A percentile compares a stretch with the other conserved stretches of the same genome.
phyloP scores from a whole-genome alignment of 2,329 filamentous ascomycete genomes.

The Exserohilum turcica region DNA sequence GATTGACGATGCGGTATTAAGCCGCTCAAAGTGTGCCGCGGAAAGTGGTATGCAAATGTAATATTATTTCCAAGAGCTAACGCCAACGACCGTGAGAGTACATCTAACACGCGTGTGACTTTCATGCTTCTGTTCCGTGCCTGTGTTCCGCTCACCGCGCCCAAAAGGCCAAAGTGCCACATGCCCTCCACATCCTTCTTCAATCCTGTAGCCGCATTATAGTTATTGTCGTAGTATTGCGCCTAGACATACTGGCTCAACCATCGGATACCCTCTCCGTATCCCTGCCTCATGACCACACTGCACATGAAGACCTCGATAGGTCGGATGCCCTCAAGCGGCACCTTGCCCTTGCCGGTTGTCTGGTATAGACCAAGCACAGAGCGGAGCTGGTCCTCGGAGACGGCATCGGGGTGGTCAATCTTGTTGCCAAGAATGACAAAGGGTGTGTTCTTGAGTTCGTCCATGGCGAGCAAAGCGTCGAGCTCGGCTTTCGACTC shows the following conservation, averaged over 20 bases:
- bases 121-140: conserved; percentile 13
- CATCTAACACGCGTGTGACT: conserved; percentile 12
- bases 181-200: not conserved
- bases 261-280: conserved; percentile 51
- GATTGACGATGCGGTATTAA: not conserved
- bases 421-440: conserved; percentile 99
- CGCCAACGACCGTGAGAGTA: conserved; percentile 23
- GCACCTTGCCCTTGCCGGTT: conserved; percentile 47
- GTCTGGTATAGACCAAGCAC: conserved; percentile 87
- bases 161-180: conserved; percentile 1
- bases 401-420: conserved; percentile 93
- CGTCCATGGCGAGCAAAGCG: conserved; percentile 91
- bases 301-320: conserved; percentile 99
- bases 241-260: conserved; percentile 49
- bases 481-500: conserved; percentile 98
- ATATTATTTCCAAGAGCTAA: conserved; percentile 24
- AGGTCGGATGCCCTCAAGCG: conserved; percentile 47
- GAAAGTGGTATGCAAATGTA: conserved; percentile 6
- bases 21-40: not conserved
- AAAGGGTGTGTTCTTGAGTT: conserved; percentile 93
- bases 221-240: not conserved
- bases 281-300: conserved; percentile 91
- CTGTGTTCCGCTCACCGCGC: conserved; percentile 2
- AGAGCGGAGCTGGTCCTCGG: conserved; percentile 92
- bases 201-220: not conserved